Evolutionary conservation across 139 green algal genomes (phyloP).

Genomic region (Chlorella ohadii): DNA sequence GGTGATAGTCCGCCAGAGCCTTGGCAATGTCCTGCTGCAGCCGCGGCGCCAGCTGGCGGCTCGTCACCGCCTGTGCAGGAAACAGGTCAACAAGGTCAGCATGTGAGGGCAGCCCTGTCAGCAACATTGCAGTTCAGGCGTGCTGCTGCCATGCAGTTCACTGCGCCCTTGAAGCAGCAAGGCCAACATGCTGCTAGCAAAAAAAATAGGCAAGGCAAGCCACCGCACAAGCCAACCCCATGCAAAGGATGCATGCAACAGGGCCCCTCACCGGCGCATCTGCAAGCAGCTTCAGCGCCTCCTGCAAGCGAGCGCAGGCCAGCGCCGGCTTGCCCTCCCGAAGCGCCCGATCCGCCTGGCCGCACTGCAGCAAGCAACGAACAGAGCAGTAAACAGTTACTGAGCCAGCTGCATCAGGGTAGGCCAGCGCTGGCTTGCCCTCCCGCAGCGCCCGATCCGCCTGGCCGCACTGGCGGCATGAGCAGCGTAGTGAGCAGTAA

Average conservation of each 20-base stretch:
- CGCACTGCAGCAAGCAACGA: constrained; percentile 22
- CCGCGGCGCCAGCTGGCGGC: constrained; percentile 46
- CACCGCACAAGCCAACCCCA: no score
- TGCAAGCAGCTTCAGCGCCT: constrained; percentile 60
- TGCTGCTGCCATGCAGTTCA: no score
- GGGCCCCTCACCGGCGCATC: constrained; percentile 2
- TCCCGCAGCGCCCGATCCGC: constrained; percentile 47
- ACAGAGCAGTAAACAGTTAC: no score
- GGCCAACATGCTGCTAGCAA: no score
- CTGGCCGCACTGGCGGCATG: constrained; percentile 44
- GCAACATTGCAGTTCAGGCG: no score
- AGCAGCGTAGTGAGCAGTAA: no score
- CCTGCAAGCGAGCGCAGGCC: constrained; percentile 60
- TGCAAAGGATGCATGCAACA: no score
- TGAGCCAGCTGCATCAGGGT: background rate
- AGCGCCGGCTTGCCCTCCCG: constrained; percentile 19
- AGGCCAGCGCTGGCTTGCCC: constrained; percentile 30
- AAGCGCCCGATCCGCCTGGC: constrained; percentile 53
- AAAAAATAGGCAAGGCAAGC: no score
- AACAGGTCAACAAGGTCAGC: background rate
- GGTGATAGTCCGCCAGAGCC: constrained; percentile 53
- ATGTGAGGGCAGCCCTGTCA: no score
- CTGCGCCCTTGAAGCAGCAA: no score
- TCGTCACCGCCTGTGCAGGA: background rate
- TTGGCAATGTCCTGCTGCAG: constrained; percentile 60